Base-by-base conservation (phyloP, 345 rosid species). In the Tarenaya hassleriana region DNA sequence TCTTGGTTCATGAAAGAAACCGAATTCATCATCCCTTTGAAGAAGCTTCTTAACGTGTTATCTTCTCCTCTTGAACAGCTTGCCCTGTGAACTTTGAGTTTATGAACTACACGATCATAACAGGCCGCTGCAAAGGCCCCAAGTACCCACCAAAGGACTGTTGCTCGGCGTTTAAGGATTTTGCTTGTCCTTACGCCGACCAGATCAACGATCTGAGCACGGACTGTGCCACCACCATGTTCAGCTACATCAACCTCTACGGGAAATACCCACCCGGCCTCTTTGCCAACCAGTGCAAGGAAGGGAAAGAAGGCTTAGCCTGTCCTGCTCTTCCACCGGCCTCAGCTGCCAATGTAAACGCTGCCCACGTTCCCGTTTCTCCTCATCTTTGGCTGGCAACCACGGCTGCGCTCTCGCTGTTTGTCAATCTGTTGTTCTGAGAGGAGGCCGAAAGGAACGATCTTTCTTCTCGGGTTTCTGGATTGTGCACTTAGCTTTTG, bases 251-350 rank as follows among this genome's bases (percentile, higher is more conserved):
- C 21, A 73, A 79, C 67, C 62, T 77, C 16, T 55, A 75, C 6
- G 88, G 88, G 7, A 76, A 68, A 15, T 83, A 84, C 47, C 88
- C 88, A 21, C 63, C 73, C 9, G 88, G 94, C 5, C 86, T 84
- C 39, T 81, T 84, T 12, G 77, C 86, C 7, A 75, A 64, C 0
- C 80, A 84, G 64, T 81, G 94, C 60, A 64, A 35, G 15, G 86
- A 75, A 48, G 74, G 64, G 12, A 79, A 66, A 56, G 8, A 9
- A 21, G 94, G 88, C 39, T 84, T 84, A 38, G 66, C 24, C 29
- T 84, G 94, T 61, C 67, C 77, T 10, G 45, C 65, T 1, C 16
- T 40, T 8, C 77, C 60, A 34, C 65, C 85, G 11, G 55, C 3
- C 1, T 50, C 69, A 50, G 19, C 7, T 14, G 19, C 39, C 20